Evolutionary conservation across 2,329 filamentous ascomycete genomes (phyloP).

Genomic region (Cadophora sp.): DNA sequence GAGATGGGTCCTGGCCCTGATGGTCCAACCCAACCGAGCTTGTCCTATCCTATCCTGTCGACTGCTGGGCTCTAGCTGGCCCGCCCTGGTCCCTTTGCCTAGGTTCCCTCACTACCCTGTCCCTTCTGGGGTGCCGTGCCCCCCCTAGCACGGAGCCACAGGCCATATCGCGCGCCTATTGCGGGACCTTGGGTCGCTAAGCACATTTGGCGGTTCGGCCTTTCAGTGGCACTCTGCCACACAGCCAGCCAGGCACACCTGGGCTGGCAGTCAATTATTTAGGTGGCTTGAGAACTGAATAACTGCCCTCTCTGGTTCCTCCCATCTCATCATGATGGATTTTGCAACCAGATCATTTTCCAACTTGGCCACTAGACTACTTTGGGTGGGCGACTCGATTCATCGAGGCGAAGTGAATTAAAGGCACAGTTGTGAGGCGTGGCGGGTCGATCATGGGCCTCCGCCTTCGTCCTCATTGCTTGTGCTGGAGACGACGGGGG

Average conservation of each 20-base stretch:
- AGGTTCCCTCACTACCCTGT: not conserved
- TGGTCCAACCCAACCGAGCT: not conserved
- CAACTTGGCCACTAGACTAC: not conserved
- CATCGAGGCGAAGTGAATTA: not conserved
- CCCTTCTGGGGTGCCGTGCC: conserved; percentile 17
- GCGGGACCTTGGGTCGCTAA: conserved; percentile 41
- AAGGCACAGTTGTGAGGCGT: conserved; percentile 18
- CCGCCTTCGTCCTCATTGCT: conserved; percentile 12
- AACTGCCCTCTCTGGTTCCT: not conserved
- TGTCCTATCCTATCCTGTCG: not conserved
- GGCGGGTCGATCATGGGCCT: conserved; percentile 13
- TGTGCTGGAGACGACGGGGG: conserved; percentile 14
- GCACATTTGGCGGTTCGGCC: conserved; percentile 28
- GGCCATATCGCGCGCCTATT: conserved; percentile 42
- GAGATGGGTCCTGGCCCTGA: conserved; percentile 30
- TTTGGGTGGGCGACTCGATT: conserved; percentile 1
- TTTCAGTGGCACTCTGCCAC: not conserved
- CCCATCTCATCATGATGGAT: not conserved
- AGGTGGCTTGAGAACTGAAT: not conserved
- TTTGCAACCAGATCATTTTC: not conserved
- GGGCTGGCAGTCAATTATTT: not conserved
- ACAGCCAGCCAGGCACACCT: not conserved
- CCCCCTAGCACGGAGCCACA: conserved; percentile 19
- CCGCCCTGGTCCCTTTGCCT: not conserved
- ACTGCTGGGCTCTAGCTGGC: not conserved